Evolutionary conservation across 345 rosid species (phyloP).

Genomic region (Barbarea vulgaris): DNA sequence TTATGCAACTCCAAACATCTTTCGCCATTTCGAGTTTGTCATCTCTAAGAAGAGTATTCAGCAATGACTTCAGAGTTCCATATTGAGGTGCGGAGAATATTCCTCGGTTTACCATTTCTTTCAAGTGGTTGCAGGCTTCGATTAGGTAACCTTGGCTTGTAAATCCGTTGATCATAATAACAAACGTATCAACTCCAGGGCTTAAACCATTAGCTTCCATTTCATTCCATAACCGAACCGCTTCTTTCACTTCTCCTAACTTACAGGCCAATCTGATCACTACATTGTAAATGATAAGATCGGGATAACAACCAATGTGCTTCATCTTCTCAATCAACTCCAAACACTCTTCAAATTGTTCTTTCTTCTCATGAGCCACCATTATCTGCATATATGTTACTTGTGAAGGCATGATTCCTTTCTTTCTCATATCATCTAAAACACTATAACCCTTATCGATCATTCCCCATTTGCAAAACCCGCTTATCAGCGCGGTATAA

Average conservation of each 20-base stretch:
- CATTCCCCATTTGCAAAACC: constrained; percentile 84
- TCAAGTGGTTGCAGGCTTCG: constrained; percentile 74
- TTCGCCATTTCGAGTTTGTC: constrained; percentile 80
- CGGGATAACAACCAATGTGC: constrained; percentile 62
- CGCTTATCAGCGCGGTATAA: constrained; percentile 73
- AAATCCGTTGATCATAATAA: constrained; percentile 78
- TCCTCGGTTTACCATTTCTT: constrained; percentile 87
- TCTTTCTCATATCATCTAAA: constrained; percentile 62
- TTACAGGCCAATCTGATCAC: constrained; percentile 79
- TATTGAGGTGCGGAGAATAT: constrained; percentile 76
- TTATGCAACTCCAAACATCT: constrained; percentile 79
- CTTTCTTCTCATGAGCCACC: constrained; percentile 89
- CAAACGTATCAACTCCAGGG: constrained; percentile 78
- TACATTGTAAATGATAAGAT: constrained; percentile 62
- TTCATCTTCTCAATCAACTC: constrained; percentile 68
- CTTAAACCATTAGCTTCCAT: constrained; percentile 71
- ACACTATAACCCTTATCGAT: constrained; percentile 64
- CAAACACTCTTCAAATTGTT: constrained; percentile 78
- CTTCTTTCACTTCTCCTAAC: constrained; percentile 77
- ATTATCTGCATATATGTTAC: constrained; percentile 76
- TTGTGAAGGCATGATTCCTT: constrained; percentile 59
- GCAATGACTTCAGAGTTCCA: constrained; percentile 68
- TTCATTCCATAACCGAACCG: constrained; percentile 68
- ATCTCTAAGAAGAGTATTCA: constrained; percentile 74
- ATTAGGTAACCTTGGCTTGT: constrained; percentile 62